Evolutionary conservation across 306 rosid genomes (phyloP), one percentile per base, ranked within the genome.

Genomic region (Rubus idaeus): DNA sequence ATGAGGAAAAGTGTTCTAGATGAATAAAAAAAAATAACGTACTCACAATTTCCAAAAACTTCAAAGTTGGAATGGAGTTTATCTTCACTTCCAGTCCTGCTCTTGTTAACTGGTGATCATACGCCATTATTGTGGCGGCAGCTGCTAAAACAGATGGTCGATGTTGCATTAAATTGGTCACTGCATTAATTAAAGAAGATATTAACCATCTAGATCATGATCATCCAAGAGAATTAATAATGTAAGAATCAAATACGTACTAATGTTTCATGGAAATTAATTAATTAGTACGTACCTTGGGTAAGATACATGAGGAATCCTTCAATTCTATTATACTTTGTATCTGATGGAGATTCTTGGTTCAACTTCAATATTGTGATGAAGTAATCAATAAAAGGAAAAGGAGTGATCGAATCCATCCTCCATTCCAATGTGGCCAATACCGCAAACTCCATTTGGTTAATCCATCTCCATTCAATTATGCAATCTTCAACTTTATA

Each of bases 401-500:
- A 95, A 26, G 98, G 97, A 30, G 91, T 90, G 11, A 85, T 58
- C 3, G 87, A 57, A 46, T 78, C 64, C 97, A 95, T 83, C 49
- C 68, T 81, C 97, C 97, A 95, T 8, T 90, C 90, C 85, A 92
- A 60, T 70, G 93, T 84, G 78, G 49, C 83, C 69, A 95, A 87
- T 17, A 95, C 92, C 72, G 86, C 79, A 78, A 95, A 89, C 86
- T 95, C 98, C 96, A 90, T 95, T 82, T 79, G 87, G 68, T 78
- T 88, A 70, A 92, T 81, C 72, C 79, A 76, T 81, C 61, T 80
- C 63, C 84, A 84, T 57, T 85, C 86, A 65, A 89, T 88, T 57
- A 67, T 58, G 79, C 82, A 86, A 76, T 90, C 90, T 61, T 88
- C 84, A 47, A 68, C 62, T 66, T 79, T 83, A 69, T 83, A 92